phyloP scores from a whole-genome alignment of 2,329 filamentous ascomycete genomes.

The Cucurbitaria berberidis region DNA sequence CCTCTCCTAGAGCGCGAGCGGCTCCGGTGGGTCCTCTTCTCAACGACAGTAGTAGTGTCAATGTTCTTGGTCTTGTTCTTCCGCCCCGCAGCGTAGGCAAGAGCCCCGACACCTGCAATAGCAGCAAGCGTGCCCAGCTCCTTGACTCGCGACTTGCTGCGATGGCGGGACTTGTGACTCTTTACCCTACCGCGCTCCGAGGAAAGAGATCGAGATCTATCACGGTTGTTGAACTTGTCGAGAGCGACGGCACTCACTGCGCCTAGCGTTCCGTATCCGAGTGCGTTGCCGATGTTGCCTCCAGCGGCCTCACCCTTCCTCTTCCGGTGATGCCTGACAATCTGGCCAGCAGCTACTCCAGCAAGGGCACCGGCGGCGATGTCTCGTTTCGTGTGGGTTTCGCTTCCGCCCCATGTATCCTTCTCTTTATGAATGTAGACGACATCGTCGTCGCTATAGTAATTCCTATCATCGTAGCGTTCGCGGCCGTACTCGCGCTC shows the following conservation, averaged over 20 bases:
- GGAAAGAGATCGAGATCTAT: slow-evolving; percentile 52
- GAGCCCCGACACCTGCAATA: slow-evolving; percentile 64
- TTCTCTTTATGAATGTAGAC: slow-evolving; percentile 64
- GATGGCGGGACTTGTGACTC: slow-evolving; percentile 34
- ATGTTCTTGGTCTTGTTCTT: slow-evolving; percentile 57
- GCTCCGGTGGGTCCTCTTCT: slow-evolving; percentile 55
- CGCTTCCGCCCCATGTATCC: slow-evolving; percentile 49
- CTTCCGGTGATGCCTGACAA: slow-evolving; percentile 64
- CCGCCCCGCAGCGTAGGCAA: slow-evolving; percentile 59
- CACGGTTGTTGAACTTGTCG: slow-evolving; percentile 57
- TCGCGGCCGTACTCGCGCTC: slow-evolving; percentile 48
- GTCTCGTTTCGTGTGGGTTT: slow-evolving; percentile 61
- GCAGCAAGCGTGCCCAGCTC: slow-evolving; percentile 65
- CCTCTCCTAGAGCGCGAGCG: slow-evolving; percentile 52
- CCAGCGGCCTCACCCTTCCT: slow-evolving; percentile 61
- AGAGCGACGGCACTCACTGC: slow-evolving; percentile 67
- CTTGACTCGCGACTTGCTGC: slow-evolving; percentile 53
- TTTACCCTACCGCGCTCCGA: slow-evolving; percentile 34
- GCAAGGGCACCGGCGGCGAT: slow-evolving; percentile 68
- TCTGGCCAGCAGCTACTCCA: slow-evolving; percentile 65
- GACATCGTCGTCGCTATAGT: slow-evolving; percentile 67
- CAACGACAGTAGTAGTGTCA: slow-evolving; percentile 44
- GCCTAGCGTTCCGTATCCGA: slow-evolving; percentile 67
- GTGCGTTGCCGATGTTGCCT: slow-evolving; percentile 58
- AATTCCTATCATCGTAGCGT: slow-evolving; percentile 51